Evolutionary conservation across 257 asterid genomes (phyloP), one percentile per base, ranked within the genome.

Genomic region (Solanum chiquidenum): DNA sequence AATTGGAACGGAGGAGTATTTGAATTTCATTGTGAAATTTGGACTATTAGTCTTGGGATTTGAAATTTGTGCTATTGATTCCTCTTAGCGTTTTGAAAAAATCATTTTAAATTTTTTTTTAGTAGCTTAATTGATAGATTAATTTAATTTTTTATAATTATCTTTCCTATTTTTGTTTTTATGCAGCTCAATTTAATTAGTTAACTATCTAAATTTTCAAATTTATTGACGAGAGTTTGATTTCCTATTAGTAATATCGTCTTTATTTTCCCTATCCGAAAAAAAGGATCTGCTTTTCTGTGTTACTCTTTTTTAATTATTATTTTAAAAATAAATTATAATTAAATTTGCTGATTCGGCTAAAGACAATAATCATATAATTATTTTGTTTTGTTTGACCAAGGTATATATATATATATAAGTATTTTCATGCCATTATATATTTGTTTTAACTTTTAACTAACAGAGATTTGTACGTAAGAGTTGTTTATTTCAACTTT

Each of bases 181-280:
- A 42, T 2, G 9, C 9, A 42, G 16, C 16, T 37, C 0, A 3
- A 49, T 49, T 58, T 20, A 12, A 8, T 58, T 20, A 5, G 25
- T 58, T 58, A 23, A 20, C 9, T 21, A 21, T 4, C 0, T 21
- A 21, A 8, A 23, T 60, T 9, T 60, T 60, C 6, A 16, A 7
- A 2, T 13, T 20, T 58, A 7, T 7, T 0, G 0, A 8, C 1
- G 2, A 55, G 64, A 0, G 1, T 9, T 9, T 9, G 6, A 23
- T 62, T 23, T 62, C 1, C 6, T 7, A n/a, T 4, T 10, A 62
- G 1, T n/a, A 62, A 62, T 62, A 9, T 23, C 71, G 1, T 62
- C 13, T 62, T 10, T 4, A 60, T 60, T 60, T 60, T 60, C 8
- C 29, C 13, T 23, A 7, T 6, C 27, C 23, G 21, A 2, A 49